phyloP scores from a whole-genome alignment of 2,329 filamentous ascomycete genomes.

The Monilinia fructicola region DNA sequence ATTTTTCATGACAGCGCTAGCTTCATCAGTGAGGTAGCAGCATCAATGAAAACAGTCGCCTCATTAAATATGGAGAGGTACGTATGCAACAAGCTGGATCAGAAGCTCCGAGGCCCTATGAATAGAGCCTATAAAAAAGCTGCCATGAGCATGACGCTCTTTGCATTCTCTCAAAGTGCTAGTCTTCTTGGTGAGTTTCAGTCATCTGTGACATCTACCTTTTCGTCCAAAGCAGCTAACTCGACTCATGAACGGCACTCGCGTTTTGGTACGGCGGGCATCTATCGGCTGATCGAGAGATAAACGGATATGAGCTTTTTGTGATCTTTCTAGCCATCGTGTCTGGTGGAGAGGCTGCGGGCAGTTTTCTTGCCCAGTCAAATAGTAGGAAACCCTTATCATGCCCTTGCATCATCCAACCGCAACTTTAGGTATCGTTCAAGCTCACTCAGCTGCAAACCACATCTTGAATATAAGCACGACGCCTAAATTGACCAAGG shows the following conservation, averaged over 20 bases:
- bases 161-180: slow-evolving; percentile 17
- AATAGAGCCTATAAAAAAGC: background rate
- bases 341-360: slow-evolving; percentile 20
- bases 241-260: slow-evolving; percentile 50
- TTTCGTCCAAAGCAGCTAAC: background rate
- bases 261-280: slow-evolving; percentile 56
- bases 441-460: slow-evolving; percentile 3
- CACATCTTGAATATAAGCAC: background rate
- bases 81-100: background rate
- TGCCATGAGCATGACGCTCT: background rate
- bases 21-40: slow-evolving; percentile 6
- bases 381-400: background rate
- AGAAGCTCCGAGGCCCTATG: background rate
- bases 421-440: background rate
- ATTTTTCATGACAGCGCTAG: slow-evolving; percentile 6
- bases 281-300: slow-evolving; percentile 44
- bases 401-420: background rate
- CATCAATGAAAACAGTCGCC: background rate
- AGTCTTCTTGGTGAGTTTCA: slow-evolving; percentile 7
- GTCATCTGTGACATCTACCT: background rate
- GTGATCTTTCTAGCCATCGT: slow-evolving; percentile 52
- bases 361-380: slow-evolving; percentile 15
- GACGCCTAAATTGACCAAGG: background rate
- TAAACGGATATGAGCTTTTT: slow-evolving; percentile 48
- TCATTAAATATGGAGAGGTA: background rate